phyloP scores from a whole-genome alignment of 257 asterid genomes.

The Capsicum rhomboideum region DNA sequence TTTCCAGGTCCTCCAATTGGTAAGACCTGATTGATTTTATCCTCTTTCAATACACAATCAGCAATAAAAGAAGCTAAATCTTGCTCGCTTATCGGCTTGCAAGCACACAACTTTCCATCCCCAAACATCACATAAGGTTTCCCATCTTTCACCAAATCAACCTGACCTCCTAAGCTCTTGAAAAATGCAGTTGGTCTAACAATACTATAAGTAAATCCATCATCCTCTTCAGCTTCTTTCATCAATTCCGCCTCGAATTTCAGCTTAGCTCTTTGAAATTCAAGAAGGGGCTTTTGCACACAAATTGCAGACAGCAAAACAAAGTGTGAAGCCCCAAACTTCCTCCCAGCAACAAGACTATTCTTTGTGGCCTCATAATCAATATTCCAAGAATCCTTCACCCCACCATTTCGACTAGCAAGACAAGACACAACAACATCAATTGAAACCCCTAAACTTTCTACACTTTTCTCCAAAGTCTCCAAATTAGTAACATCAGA shows the following conservation, averaged over 20 bases:
- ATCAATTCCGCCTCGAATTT: conserved; percentile 71
- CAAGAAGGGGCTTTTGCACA: conserved; percentile 98
- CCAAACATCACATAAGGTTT: conserved; percentile 99
- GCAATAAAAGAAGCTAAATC: conserved; percentile 75
- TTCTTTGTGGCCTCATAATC: conserved; percentile 92
- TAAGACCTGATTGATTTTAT: conserved; percentile 45
- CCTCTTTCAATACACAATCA: conserved; percentile 63
- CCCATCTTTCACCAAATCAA: conserved; percentile 84
- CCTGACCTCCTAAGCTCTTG: conserved; percentile 96
- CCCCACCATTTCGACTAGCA: conserved; percentile 91
- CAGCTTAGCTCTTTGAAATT: conserved; percentile 87
- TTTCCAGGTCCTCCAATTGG: conserved; percentile 90
- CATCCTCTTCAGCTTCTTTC: conserved; percentile 38
- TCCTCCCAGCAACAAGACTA: conserved; percentile 70
- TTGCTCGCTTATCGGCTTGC: conserved; percentile 90
- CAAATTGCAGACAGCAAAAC: conserved; percentile 87
- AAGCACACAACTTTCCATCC: conserved; percentile 81
- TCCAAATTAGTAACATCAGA: conserved; percentile 72
- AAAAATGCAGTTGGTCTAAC: conserved; percentile 98
- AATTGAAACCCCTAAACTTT: conserved; percentile 36
- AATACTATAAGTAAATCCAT: conserved; percentile 58
- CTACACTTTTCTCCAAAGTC: conserved; percentile 42
- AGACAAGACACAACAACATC: conserved; percentile 96
- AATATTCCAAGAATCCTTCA: conserved; percentile 86
- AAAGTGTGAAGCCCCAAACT: conserved; percentile 80